Evolutionary conservation across 495 filamentous ascomycete genomes (phyloP).

Genomic region (Terfezia claveryi): DNA sequence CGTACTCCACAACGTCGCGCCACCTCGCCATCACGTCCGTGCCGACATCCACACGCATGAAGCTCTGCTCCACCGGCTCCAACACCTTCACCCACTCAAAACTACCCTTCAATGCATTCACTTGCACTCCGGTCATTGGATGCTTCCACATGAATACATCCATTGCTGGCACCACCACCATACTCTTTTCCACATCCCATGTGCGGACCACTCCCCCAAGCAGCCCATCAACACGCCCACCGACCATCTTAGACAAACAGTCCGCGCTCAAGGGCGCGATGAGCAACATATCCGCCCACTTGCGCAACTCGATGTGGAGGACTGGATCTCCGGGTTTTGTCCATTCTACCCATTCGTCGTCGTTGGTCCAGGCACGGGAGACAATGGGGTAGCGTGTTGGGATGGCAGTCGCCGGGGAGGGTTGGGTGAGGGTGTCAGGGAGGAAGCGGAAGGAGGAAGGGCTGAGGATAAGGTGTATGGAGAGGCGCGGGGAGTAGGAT

Average conservation of each 20-base stretch:
- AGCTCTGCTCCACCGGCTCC: constrained; percentile 39
- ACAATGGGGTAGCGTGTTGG: constrained; percentile 33
- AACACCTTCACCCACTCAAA: constrained; percentile 59
- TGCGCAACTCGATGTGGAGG: constrained; percentile 63
- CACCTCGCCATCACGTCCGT: constrained; percentile 59
- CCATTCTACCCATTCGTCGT: constrained; percentile 52
- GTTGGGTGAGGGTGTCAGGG: constrained; percentile 41
- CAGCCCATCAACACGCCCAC: constrained; percentile 45
- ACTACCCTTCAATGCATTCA: constrained; percentile 30
- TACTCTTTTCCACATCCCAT: constrained; percentile 48
- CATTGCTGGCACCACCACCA: constrained; percentile 52
- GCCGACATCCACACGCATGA: constrained; percentile 66
- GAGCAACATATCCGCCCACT: constrained; percentile 60
- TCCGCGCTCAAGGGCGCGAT: constrained; percentile 65
- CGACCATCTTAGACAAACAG: constrained; percentile 52
- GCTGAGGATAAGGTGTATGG: constrained; percentile 55
- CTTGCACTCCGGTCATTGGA: constrained; percentile 51
- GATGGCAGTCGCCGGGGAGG: constrained; percentile 23
- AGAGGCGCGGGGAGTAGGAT: constrained; percentile 31
- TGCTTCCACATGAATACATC: constrained; percentile 78
- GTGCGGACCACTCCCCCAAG: constrained; percentile 55
- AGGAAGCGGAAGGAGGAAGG: constrained; percentile 52
- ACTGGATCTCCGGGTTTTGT: constrained; percentile 32
- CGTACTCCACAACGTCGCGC: constrained; percentile 41
- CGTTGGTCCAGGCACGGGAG: constrained; percentile 30